These are phyloP conservation scores for Aspergillus clavatus DNA, from an alignment of 2,329 filamentous ascomycete genomes.

Conservation along the genomic window DNA sequence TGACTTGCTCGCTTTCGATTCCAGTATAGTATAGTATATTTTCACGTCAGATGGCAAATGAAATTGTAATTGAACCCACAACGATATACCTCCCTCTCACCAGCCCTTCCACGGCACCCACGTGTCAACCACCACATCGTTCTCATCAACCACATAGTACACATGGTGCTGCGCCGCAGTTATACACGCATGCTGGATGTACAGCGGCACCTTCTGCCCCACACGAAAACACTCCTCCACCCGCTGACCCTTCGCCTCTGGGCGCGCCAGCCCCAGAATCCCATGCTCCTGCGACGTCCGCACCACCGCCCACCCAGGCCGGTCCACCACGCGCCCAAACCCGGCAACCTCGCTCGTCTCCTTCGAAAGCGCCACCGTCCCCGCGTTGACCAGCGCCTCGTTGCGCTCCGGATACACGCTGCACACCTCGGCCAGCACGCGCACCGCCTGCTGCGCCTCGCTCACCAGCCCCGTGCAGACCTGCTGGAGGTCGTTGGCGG, in stretches of 20 bases:
- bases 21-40: no score
- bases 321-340: constrained; percentile 64
- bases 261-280: constrained; percentile 55
- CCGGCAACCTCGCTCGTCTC: constrained; percentile 66
- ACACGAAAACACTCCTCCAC: constrained; percentile 48
- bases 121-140: constrained; percentile 19
- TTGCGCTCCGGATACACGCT: constrained; percentile 57
- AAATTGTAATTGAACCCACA: background rate
- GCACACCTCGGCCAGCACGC: constrained; percentile 64
- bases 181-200: constrained; percentile 78
- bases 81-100: no score
- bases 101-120: constrained; percentile 28
- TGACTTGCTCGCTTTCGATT: no score
- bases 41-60: no score
- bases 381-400: constrained; percentile 67
- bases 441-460: constrained; percentile 25
- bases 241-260: constrained; percentile 33
- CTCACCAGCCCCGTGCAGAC: constrained; percentile 60
- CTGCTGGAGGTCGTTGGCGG: constrained; percentile 72
- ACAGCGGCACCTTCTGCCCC: constrained; percentile 65
- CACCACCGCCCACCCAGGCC: constrained; percentile 60
- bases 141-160: constrained; percentile 65
- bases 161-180: constrained; percentile 64
- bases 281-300: constrained; percentile 75
- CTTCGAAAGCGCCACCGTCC: constrained; percentile 63